Conservation (phyloP, 371 early-diverging fungal genomes). For the Chytridium lagenaria region DNA sequence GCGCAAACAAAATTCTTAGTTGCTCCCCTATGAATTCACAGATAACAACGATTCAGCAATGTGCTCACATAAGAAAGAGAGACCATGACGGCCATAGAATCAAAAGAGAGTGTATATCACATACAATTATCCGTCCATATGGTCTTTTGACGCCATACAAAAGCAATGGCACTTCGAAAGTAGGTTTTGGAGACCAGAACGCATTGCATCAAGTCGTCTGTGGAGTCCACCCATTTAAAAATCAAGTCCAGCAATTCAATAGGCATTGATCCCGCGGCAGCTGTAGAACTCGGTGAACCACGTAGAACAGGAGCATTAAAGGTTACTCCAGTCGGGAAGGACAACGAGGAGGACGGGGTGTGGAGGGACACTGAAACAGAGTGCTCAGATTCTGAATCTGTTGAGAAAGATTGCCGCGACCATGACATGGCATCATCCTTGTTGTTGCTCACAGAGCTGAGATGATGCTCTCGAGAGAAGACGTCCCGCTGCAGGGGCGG, state of each 20-base stretch:
- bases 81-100: no score
- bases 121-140: constrained; percentile 27
- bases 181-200: constrained; percentile 21
- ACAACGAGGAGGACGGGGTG: background rate
- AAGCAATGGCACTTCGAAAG: constrained; percentile 17
- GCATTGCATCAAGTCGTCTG: constrained; percentile 24
- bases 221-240: constrained; percentile 13
- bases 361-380: background rate
- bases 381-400: background rate
- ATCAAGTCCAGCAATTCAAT: constrained; percentile 33
- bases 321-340: no score
- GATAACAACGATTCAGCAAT: no score
- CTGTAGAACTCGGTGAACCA: no score
- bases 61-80: no score
- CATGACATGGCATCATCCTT: no score
- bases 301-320: no score
- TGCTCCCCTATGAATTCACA: constrained; percentile 18
- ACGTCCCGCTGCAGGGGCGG: no score
- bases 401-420: no score
- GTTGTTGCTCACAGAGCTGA: no score
- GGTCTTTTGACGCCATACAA: constrained; percentile 26
- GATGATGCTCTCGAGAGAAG: no score
- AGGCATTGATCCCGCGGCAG: constrained; percentile 6
- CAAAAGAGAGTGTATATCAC: no score
- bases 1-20: constrained; percentile 14